These are phyloP conservation scores for Cicer bijugum DNA, from an alignment of 306 rosid species.

Conservation along the genomic window DNA sequence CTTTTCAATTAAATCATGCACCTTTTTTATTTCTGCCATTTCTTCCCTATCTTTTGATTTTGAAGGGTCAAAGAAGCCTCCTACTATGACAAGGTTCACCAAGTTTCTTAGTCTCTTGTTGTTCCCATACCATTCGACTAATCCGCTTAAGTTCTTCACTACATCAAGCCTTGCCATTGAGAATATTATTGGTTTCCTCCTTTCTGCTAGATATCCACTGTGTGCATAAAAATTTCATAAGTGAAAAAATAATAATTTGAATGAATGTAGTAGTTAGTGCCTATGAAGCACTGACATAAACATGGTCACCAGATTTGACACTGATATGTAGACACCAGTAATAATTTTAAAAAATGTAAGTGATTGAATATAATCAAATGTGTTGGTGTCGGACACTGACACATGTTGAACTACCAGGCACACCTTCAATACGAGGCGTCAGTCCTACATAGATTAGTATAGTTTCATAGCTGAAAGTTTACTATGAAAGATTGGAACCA, in stretches of 20 bases:
- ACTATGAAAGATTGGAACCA: conserved; percentile 6
- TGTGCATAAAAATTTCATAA: conserved; percentile 36
- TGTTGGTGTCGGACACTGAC: no score
- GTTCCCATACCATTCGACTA: conserved; percentile 83
- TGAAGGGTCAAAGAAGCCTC: conserved; percentile 92
- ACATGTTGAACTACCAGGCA: no score
- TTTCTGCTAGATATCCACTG: conserved; percentile 75
- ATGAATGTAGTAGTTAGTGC: neutral
- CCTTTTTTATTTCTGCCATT: conserved; percentile 73
- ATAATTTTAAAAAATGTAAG: no score
- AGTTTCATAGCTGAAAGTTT: conserved; percentile 9
- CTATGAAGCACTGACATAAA: no score
- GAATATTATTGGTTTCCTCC: conserved; percentile 82
- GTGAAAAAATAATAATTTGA: conserved; percentile 4
- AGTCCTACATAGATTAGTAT: neutral
- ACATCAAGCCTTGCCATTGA: conserved; percentile 93
- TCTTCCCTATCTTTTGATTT: conserved; percentile 93
- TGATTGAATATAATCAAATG: no score
- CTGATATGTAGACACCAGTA: no score
- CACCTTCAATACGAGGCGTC: no score
- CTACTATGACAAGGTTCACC: conserved; percentile 90
- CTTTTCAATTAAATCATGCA: conserved; percentile 71
- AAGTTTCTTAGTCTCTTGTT: conserved; percentile 70
- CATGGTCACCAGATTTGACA: no score
- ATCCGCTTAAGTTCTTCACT: conserved; percentile 80